Evolutionary conservation across 345 rosid species (phyloP), one percentile per base, ranked within the genome.

Genomic region (Camelina neglecta): DNA sequence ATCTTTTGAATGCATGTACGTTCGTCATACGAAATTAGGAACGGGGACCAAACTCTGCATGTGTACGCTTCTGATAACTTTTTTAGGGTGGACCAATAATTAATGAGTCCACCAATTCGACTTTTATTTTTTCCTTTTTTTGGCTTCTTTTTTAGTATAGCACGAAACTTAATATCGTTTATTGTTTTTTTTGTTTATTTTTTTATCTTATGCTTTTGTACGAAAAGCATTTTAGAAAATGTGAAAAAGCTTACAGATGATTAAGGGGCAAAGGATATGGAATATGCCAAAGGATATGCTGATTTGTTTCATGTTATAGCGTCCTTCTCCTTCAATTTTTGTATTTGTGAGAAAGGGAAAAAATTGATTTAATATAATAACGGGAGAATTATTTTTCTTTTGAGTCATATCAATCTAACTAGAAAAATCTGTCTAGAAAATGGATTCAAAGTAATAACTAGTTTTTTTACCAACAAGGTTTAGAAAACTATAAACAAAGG

Each of bases 201-300:
- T 26, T 53, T 42, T 16, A 44, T 51, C 20, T 31, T 45, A 48
- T 62, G 51, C 51, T 62, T 76, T 54, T 54, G 65, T 54, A 45
- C 60, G 53, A 54, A 70, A 26, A 62, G 61, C 35, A 76, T 70
- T 24, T 39, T 33, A 35, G 41, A 55, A 69, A 35, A 24, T 48
- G 29, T 62, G 59, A 55, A 54, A 54, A 54, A n/a, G 31, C 11
- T 26, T 59, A 9, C 12, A 12, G 13, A 39, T 66, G 20, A 26
- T 64, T 48, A 42, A 18, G n/a, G 11, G 53, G 0, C 31, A 29
- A 24, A 2, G 1, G 0, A 59, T 31, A 24, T 33, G 53, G 77
- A 78, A 78, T 78, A 78, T 78, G 77, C 77, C 74, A 66, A 60
- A n/a, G 81, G 59, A 78, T 78, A 78, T 78, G 71, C 81, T 72